phyloP scores from a whole-genome alignment of 2,329 filamentous ascomycete species.

The Aspergillus sp. region DNA sequence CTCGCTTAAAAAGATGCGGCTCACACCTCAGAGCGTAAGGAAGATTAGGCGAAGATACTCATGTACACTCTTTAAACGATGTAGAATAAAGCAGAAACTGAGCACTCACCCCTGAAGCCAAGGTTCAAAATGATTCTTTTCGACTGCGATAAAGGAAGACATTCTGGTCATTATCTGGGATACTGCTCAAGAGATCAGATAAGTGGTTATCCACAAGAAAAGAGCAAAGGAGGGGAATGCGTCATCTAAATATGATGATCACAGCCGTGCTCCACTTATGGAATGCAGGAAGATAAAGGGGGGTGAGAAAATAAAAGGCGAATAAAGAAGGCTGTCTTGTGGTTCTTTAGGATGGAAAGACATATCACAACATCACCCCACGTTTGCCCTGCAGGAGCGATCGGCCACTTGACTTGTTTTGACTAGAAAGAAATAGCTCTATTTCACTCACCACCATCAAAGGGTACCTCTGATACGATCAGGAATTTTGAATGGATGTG shows the following conservation, averaged over 20 bases:
- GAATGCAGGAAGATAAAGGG: too few relatives aligned
- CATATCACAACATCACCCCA: background rate
- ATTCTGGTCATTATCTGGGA: conserved; percentile 10
- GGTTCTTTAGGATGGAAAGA: background rate
- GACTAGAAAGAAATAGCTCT: too few relatives aligned
- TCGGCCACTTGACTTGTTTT: too few relatives aligned
- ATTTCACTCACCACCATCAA: too few relatives aligned
- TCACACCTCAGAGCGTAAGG: too few relatives aligned
- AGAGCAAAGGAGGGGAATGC: background rate
- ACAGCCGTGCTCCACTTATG: too few relatives aligned
- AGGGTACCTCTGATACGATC: too few relatives aligned
- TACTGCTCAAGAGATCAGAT: background rate
- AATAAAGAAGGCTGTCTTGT: background rate
- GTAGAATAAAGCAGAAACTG: background rate
- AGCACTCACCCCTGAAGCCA: conserved; percentile 55
- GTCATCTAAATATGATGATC: too few relatives aligned
- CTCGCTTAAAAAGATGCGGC: background rate
- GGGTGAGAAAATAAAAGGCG: background rate
- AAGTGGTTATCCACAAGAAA: background rate
- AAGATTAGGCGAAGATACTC: background rate
- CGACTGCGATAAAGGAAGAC: conserved; percentile 51
- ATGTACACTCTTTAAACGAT: background rate
- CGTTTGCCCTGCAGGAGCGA: background rate
- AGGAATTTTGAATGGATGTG: too few relatives aligned
- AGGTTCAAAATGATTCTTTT: conserved; percentile 58